Base-by-base conservation (phyloP, 176 grass and related monocot genomes). In the Hsuehochloa calcarea region DNA sequence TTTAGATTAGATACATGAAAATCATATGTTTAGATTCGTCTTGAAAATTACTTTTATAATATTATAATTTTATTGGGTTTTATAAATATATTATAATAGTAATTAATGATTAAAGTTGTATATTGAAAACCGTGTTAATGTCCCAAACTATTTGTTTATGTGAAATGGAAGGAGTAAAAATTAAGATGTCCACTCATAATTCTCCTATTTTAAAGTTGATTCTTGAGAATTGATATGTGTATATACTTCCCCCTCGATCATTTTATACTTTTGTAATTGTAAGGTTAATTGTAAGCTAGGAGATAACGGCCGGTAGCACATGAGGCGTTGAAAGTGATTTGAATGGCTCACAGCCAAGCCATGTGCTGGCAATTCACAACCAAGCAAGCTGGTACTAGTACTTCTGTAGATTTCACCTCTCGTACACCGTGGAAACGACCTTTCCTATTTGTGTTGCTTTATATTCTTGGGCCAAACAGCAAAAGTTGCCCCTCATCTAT, bases 401-500 rank as follows among this genome's bases (percentile, higher is more conserved):
- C 68, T 39, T 80, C 38, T 84, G 72, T 90, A 63, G 66, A 78
- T 73, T 82, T 66, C 67, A 59, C 79, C 65, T 15, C 1, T 72
- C 72, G 84, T 90, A 86, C 88, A 45, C 65, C 22, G 22, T 37
- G 25, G 88, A 86, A 85, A 65, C 54, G 78, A 82, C 84, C 17
- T 20, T 46, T 86, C 79, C 65, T 65, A 37, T 50, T 77, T 65
- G 55, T 2, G 55, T 6, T 81, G 78, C 83, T 77, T 89, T 89
- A 70, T 63, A 63, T 71, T 85, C 34, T 74, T 67, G 49, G 55
- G 66, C 38, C 7, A 60, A 66, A 87, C 69, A 87, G 68, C 82
- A 40, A 87, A 72, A 87, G 89, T 60, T 87, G 80, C 68, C 61
- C 74, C 68, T 72, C 69, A 19, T 74, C 31, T 34, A 3, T 34